phyloP scores from a whole-genome alignment of 805 yeast species.

The Ogataea thermomethanolica region DNA sequence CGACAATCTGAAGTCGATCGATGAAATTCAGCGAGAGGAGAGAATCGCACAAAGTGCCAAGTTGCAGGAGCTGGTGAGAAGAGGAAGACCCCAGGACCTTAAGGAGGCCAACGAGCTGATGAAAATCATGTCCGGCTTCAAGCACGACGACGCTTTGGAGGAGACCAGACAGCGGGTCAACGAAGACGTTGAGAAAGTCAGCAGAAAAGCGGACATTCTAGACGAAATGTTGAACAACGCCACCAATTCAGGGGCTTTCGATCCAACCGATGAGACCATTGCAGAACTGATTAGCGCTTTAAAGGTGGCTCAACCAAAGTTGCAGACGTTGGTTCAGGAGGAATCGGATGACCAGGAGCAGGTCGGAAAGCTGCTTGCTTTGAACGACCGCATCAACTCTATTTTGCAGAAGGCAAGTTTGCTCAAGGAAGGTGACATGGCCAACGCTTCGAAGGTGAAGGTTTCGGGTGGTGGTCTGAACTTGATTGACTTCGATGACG shows the following conservation, averaged over 20 bases:
- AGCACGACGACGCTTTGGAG: conserved; percentile 67
- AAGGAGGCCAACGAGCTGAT: conserved; percentile 94
- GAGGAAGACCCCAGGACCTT: conserved; percentile 93
- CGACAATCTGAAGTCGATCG: conserved; percentile 81
- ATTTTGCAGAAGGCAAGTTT: conserved; percentile 64
- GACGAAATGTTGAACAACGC: conserved; percentile 76
- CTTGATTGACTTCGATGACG: conserved; percentile 75
- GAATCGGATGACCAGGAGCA: conserved; percentile 66
- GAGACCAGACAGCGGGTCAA: conserved; percentile 76
- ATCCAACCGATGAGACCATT: conserved; percentile 62
- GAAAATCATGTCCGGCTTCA: conserved; percentile 98
- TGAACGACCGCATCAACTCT: conserved; percentile 74
- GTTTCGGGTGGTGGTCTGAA: conserved; percentile 29
- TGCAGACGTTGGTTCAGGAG: conserved; percentile 79
- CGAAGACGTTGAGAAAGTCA: conserved; percentile 79
- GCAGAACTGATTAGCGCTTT: conserved; percentile 74
- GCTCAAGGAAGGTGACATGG: conserved; percentile 57
- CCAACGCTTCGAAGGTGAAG: conserved; percentile 47
- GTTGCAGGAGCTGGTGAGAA: conserved; percentile 88
- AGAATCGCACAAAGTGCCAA: conserved; percentile 90
- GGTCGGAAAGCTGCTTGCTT: conserved; percentile 57
- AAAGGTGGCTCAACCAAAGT: conserved; percentile 81
- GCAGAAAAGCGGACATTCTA: conserved; percentile 80
- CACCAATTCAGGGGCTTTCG: conserved; percentile 38
- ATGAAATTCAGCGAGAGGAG: conserved; percentile 90